Base-by-base conservation (phyloP, 2,329 filamentous ascomycete species). In the Blastomyces silverae region DNA sequence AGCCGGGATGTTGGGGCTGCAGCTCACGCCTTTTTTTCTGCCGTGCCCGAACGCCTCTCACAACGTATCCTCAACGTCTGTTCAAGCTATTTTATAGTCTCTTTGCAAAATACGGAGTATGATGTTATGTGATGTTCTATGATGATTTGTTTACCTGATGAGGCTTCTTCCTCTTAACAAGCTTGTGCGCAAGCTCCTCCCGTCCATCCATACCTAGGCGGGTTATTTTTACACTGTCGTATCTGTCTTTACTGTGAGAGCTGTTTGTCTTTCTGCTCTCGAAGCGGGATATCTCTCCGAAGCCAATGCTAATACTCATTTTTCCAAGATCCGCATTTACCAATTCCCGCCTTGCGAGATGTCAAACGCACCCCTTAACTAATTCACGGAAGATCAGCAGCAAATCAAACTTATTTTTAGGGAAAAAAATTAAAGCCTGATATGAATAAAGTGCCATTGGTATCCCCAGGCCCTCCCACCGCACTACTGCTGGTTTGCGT, bases 71-170 rank as follows among this genome's bases (percentile, higher is more conserved):
- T 42, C 56, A 42, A 39, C 37, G 7, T 39, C 8, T 15, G 7
- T 28, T 42, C 3, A 5, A 8, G 15, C 31, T 42, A 13, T 37
- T 42, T 42, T 56, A 20, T 34, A 11, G 34, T 58, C 34, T 58
- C n/a, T 28, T 22, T 42, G n/a, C 34, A 58, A 44, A 10, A 22
- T 39, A 42, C 11, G 31, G 39, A 28, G 44, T 59, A 57, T 59
- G 56, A 25, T 58, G 42, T 22, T 3, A 39, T 58, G 42, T 58
- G 56, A 39, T 58, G 28, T 56, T 37, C 8, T 56, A 58, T 39
- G 55, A 39, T 57, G n/a, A 39, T 25, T 20, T 58, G 37, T n/a
- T 39, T 11, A 13, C 25, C 34, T 13, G 28, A 25, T 39, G 22
- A 44, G 37, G 34, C 11, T 44, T 44, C 37, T 20, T 37, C 37